Evolutionary conservation across 495 filamentous ascomycete species (phyloP).

Genomic region (Penicillium pulvis): DNA sequence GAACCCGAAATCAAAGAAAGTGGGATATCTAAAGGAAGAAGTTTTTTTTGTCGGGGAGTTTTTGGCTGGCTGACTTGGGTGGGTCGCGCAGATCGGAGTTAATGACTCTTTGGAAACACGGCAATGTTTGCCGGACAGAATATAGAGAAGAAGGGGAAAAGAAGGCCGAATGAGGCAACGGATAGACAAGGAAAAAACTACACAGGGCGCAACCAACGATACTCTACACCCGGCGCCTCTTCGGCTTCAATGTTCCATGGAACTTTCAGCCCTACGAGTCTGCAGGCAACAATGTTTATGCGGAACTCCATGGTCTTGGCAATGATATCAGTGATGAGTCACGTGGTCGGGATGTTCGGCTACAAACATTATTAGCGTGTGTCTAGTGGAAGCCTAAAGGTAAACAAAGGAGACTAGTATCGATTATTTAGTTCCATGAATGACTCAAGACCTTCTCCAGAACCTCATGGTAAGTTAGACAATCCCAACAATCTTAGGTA

Average conservation of each 20-base stretch:
- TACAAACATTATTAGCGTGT: neutral
- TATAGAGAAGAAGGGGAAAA: neutral
- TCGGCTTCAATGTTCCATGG: neutral
- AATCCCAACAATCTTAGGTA: too few relatives aligned
- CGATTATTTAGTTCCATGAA: too few relatives aligned
- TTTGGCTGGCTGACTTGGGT: constrained; percentile 1
- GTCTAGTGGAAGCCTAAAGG: neutral
- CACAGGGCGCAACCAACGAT: neutral
- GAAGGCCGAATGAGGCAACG: neutral
- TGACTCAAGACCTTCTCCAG: neutral
- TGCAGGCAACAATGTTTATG: constrained; percentile 8
- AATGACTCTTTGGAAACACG: neutral
- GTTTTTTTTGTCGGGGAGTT: constrained; percentile 5
- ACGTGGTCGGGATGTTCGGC: neutral
- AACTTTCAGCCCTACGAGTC: neutral
- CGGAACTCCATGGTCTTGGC: neutral
- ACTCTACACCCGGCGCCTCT: neutral
- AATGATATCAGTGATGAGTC: neutral
- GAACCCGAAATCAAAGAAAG: neutral
- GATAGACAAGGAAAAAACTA: neutral
- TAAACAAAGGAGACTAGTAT: neutral
- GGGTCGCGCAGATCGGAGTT: constrained; percentile 10
- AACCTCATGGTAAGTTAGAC: neutral
- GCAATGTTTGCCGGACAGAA: neutral
- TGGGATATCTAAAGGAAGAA: constrained; percentile 2